Evolutionary conservation across 2,329 filamentous ascomycete genomes (phyloP).

Genomic region (Ceratocystis cacaofunesta): DNA sequence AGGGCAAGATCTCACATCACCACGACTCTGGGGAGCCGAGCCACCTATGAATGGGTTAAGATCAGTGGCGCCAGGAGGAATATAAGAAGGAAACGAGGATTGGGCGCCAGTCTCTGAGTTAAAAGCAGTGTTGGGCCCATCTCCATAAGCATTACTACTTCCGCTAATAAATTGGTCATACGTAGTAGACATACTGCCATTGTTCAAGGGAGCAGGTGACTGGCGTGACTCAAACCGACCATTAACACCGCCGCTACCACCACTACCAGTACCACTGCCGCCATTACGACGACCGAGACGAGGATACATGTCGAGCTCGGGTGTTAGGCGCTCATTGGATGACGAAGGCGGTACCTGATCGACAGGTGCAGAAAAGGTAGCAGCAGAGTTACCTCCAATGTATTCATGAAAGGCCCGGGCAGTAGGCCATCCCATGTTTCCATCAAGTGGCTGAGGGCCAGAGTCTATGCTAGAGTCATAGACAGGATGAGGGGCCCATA

Average conservation of each 20-base stretch:
- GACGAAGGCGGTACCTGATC: not conserved
- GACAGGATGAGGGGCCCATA: not conserved
- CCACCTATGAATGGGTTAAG: not conserved
- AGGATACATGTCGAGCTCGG: conserved; percentile 2
- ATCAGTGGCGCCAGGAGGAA: not conserved
- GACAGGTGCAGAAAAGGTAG: not conserved
- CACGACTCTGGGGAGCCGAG: not conserved
- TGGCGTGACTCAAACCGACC: not conserved
- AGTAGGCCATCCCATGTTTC: not conserved
- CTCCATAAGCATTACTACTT: not conserved
- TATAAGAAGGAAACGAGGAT: conserved; percentile 1
- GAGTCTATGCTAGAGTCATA: not conserved
- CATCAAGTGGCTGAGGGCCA: not conserved
- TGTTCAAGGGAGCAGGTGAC: conserved; percentile 3
- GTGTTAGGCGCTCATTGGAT: not conserved
- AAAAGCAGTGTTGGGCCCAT: not conserved
- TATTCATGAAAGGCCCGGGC: not conserved
- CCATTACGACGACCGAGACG: not conserved
- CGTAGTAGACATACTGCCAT: not conserved
- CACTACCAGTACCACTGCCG: not conserved
- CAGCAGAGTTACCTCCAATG: not conserved
- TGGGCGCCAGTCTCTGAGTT: not conserved
- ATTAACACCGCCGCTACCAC: not conserved
- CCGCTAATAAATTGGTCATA: conserved; percentile 4
- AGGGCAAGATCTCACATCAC: conserved; percentile 4